Base-by-base conservation (phyloP, 2,329 filamentous ascomycete species). In the Pseudogymnoascus sp. region DNA sequence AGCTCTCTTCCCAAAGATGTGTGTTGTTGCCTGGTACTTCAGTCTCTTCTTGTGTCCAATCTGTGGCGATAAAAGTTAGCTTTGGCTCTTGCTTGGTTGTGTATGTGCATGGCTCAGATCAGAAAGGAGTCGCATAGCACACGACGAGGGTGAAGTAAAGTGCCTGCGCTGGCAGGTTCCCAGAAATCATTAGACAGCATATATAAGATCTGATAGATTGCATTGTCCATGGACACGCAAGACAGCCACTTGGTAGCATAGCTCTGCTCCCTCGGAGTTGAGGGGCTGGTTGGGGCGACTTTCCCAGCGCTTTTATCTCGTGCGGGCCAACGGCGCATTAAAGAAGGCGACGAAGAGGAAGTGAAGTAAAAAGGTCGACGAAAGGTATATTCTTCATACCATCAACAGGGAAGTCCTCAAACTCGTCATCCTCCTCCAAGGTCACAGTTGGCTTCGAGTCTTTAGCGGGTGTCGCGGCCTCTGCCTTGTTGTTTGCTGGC, bases 1-100 rank as follows among this genome's bases (percentile, higher is more conserved):
- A 99, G 82, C 92, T 97, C 82, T 99, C 95, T 78, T 99, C 95
- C 95, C 95, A 99, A 62, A 99, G 81, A 79, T 98, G 93, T 75
- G 87, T 85, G 72, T 87, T 88, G 70, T 80, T 85, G 65, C 82
- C 86, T 82, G 89, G 89, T 63, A 88, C 89, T 74, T 97, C 91
- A 66, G 91, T 91, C 74, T 96, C 93, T 74, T 96, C 91, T 76
- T 92, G 88, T 61, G 88, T 82, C 95, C 95, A 99, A 78, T 98
- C 95, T 96, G 70, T 66, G 19, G 64, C 16, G 50, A 10, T 1
- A 14, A 22, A 43, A 14, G 24, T 63, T 46, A 62, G 65, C 53
- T 38, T 31, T 22, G 6, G 16, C 16, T 35, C 50, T 56, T 33
- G 50, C 50, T 33, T 33, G 5, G 28, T 33, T 33, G 16, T 56